Evolutionary conservation across 345 rosid genomes (phyloP), one percentile per base, ranked within the genome.

Genomic region (Ceriops zippeliana): DNA sequence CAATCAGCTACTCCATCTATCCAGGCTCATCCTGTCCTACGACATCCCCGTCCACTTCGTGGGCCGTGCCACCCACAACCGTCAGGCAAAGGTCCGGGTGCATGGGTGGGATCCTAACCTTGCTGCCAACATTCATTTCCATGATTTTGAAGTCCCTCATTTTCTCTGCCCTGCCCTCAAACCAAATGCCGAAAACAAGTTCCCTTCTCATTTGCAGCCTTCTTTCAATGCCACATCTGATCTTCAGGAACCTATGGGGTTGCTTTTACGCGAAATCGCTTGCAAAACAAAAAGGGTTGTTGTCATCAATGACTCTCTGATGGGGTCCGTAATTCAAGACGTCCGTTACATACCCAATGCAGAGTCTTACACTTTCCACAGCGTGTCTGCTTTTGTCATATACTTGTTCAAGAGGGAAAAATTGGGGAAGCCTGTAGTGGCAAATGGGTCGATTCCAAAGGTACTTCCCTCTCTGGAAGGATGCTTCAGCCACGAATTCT

Each of bases 1-100:
- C 46, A 83, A 83, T 73, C 89, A 83, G 59, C 83, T 85, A 56
- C 85, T 85, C 65, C 86, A 85, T 1, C 86, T 85, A 61, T 85
- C 86, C 61, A 66, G 81, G 52, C 80, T 79, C 56, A 16, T 82
- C 66, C 71, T 75, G 7, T 66, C 79, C 73, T 64, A 79, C 67
- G 54, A 68, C 65, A 65, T 81, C 62, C 78, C 82, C 7, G 81
- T 85, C 73, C 83, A 83, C 71, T 85, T 74, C 64, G 71, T 79
- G 11, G 61, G 79, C 63, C 37, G 82, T 63, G 61, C 85, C 67
- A 53, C 70, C 75, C 85, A 83, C 80, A 83, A 74, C 75, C 82
- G 71, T 46, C 85, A 83, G 65, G 86, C 82, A 13, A 76, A 28
- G 64, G 49, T 61, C 26, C 82, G 88, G 6, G 73, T 63, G 13